Evolutionary conservation across 2,329 filamentous ascomycete genomes (phyloP).

Genomic region (Beauveria bassiana): DNA sequence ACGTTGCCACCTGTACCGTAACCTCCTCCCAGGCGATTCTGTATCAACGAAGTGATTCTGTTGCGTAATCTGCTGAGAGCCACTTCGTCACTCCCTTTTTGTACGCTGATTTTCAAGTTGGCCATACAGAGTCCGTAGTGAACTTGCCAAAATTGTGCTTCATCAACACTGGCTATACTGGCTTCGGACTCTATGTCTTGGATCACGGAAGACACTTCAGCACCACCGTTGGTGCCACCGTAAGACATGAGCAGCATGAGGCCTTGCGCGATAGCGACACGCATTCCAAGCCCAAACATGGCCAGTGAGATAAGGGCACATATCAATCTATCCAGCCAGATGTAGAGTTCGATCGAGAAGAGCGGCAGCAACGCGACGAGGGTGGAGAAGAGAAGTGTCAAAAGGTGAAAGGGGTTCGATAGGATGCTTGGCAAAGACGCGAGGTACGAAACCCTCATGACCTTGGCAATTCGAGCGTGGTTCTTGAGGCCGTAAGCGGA

Average conservation of each 20-base stretch:
- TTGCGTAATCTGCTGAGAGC: slow-evolving; percentile 66
- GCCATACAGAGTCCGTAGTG: slow-evolving; percentile 97
- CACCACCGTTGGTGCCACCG: slow-evolving; percentile 28
- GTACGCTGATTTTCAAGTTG: slow-evolving; percentile 73
- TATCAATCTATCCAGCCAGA: slow-evolving; percentile 75
- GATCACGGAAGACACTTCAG: slow-evolving; percentile 63
- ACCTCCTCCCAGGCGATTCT: slow-evolving; percentile 78
- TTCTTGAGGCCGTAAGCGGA: slow-evolving; percentile 85
- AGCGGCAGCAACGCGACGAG: slow-evolving; percentile 76
- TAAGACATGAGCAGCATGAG: slow-evolving; percentile 97
- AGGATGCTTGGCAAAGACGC: slow-evolving; percentile 77
- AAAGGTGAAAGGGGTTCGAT: slow-evolving; percentile 89
- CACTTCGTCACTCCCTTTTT: slow-evolving; percentile 57
- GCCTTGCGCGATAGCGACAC: slow-evolving; percentile 77
- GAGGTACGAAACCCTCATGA: slow-evolving; percentile 80
- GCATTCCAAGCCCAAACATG: slow-evolving; percentile 82
- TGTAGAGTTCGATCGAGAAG: slow-evolving; percentile 70
- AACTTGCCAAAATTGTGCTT: slow-evolving; percentile 96
- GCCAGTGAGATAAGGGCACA: slow-evolving; percentile 73
- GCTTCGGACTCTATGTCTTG: slow-evolving; percentile 78
- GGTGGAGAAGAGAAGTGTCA: slow-evolving; percentile 80
- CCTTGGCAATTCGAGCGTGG: slow-evolving; percentile 83
- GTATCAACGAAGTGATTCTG: slow-evolving; percentile 68
- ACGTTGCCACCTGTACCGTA: slow-evolving; percentile 73
- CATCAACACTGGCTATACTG: slow-evolving; percentile 68